These are phyloP conservation scores for Alternaria arborescens DNA, from an alignment of 2,329 filamentous ascomycete species.

Conservation along the genomic window DNA sequence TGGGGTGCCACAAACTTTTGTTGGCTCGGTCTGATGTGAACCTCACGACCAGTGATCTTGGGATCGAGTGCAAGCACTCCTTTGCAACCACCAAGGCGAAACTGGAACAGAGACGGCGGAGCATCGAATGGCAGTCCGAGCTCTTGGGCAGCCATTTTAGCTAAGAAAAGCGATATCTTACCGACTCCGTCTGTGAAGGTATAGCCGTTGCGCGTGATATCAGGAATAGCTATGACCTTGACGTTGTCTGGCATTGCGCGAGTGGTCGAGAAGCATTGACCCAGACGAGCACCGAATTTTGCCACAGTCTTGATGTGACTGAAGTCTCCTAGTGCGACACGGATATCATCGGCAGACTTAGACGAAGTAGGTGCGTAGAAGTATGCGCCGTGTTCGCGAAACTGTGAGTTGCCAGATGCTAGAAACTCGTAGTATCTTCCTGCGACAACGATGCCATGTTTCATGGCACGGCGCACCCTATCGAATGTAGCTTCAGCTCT, in stretches of 20 bases:
- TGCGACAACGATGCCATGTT: conserved; percentile 82
- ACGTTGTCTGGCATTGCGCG: conserved; percentile 73
- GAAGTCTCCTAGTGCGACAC: conserved; percentile 87
- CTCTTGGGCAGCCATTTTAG: conserved; percentile 75
- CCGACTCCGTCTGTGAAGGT: conserved; percentile 93
- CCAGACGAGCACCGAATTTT: conserved; percentile 86
- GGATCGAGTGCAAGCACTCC: conserved; percentile 83
- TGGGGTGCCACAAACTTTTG: conserved; percentile 81
- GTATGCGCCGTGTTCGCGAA: conserved; percentile 89
- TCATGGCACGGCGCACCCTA: conserved; percentile 74
- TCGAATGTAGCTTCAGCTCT: conserved; percentile 70
- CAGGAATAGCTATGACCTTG: conserved; percentile 66
- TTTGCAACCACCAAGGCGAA: conserved; percentile 91
- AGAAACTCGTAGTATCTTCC: conserved; percentile 87
- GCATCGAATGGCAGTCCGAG: conserved; percentile 66
- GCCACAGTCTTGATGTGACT: conserved; percentile 82
- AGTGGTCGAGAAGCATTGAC: conserved; percentile 96
- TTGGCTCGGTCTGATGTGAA: conserved; percentile 85
- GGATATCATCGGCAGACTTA: conserved; percentile 77
- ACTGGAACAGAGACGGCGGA: conserved; percentile 85
- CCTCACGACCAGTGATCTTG: conserved; percentile 69
- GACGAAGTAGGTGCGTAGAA: conserved; percentile 81
- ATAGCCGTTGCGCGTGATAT: conserved; percentile 73
- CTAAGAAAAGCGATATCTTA: conserved; percentile 83
- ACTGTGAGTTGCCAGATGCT: conserved; percentile 94